Evolutionary conservation across 169 alveolate species (phyloP).

Genomic region (Eimeria acervulina): DNA sequence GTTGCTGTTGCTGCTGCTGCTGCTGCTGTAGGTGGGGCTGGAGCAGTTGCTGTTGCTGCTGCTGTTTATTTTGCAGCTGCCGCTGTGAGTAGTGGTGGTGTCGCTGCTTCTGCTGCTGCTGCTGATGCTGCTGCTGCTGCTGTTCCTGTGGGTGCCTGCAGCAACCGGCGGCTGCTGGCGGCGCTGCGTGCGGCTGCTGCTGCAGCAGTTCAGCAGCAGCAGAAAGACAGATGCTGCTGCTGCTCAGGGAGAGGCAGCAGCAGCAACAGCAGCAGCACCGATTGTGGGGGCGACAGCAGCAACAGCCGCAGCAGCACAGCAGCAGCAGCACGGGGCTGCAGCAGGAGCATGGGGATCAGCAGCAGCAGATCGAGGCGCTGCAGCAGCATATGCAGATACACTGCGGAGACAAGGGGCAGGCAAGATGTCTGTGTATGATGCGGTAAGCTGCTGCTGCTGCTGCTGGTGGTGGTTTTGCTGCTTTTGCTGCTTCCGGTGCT

Average conservation of each 20-base stretch:
- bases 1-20: not conserved
- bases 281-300: not conserved
- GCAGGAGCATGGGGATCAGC: too few species aligned
- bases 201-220: too few species aligned
- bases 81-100: too few species aligned
- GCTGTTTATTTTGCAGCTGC: constrained; percentile 27
- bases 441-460: constrained; percentile 57
- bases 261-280: constrained; percentile 21
- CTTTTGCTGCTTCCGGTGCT: not conserved
- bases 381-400: constrained; percentile 15
- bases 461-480: constrained; percentile 39
- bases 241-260: not conserved
- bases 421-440: constrained; percentile 36
- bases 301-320: not conserved
- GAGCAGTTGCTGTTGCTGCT: too few species aligned
- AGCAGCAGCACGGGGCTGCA: too few species aligned
- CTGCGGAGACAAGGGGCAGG: constrained; percentile 58
- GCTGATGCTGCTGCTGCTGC: constrained; percentile 27
- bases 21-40: too few species aligned
- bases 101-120: constrained; percentile 54
- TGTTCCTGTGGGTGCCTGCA: not conserved
- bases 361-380: too few species aligned
- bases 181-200: too few species aligned
- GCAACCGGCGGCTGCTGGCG: constrained; percentile 16
- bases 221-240: too few species aligned